phyloP scores from a whole-genome alignment of 140 eudicot species.

The Erigeron philadelphicus region DNA sequence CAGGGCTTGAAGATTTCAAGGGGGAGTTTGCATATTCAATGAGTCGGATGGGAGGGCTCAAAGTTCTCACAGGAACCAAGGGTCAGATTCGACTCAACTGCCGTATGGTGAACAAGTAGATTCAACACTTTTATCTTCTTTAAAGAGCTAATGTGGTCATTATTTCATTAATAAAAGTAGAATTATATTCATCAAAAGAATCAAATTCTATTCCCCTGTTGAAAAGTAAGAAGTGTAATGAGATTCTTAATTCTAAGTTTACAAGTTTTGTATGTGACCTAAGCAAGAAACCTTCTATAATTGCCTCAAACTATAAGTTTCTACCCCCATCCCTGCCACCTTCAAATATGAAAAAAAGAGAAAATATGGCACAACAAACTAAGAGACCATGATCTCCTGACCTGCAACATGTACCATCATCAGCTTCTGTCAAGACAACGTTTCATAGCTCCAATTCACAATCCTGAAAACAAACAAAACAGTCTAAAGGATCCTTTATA shows the following conservation, averaged over 20 bases:
- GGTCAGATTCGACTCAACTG: slow-evolving; percentile 68
- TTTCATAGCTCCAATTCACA: slow-evolving; percentile 31
- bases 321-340: slow-evolving; percentile 5
- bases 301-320: slow-evolving; percentile 9
- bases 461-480: slow-evolving; percentile 34
- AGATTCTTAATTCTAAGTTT: slow-evolving; percentile 28
- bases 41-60: slow-evolving; percentile 55
- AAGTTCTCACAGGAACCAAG: slow-evolving; percentile 53
- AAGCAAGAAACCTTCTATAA: slow-evolving; percentile 25
- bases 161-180: slow-evolving; percentile 21
- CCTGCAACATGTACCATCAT: slow-evolving; percentile 35
- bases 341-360: background rate
- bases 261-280: slow-evolving; percentile 25
- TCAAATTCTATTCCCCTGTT: slow-evolving; percentile 21
- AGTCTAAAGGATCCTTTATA: slow-evolving; percentile 17
- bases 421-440: slow-evolving; percentile 8
- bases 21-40: slow-evolving; percentile 52
- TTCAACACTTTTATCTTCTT: slow-evolving; percentile 12
- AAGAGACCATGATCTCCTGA: slow-evolving; percentile 32
- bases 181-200: slow-evolving; percentile 21
- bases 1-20: slow-evolving; percentile 40
- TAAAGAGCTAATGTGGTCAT: slow-evolving; percentile 5
- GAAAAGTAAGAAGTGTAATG: slow-evolving; percentile 21
- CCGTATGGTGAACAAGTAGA: slow-evolving; percentile 42
- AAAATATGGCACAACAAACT: slow-evolving; percentile 17